Base-by-base conservation (phyloP, 2,329 filamentous ascomycete species). In the Dendryphion nanum region DNA sequence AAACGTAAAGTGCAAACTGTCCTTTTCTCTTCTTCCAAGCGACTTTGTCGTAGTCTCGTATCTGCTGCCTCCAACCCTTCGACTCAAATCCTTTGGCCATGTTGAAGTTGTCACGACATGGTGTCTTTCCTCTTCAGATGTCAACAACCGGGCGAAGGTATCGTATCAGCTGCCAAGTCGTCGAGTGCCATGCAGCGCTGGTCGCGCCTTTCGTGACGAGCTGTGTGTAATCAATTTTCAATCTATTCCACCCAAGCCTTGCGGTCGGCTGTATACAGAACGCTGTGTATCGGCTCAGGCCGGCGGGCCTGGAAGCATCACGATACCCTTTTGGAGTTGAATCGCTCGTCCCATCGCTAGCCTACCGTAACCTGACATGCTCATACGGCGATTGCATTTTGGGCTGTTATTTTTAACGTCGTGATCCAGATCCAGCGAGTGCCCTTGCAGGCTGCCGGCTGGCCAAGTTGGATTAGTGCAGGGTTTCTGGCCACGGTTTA, bases 141-240 rank as follows among this genome's bases (percentile, higher is more conserved):
- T 26, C 23, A 26, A 26, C 23, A 26, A 10, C 23, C n/a, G n/a
- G 23, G 10, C 23, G n/a, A 10, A 3, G 23, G 10, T 8, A 10
- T n/a, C n/a, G 10, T 26, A n/a, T 26, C 23, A 26, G 23, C 23
- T 8, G 10, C 23, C 10, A 8, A 26, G 23, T 26, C 23, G 10
- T 26, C 23, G n/a, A n/a, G 10, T 10, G 23, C 23, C n/a, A 26
- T 26, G 23, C 37, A 42, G 49, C 41, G 34, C 35, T 35, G 26
- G 41, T 19, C 36, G 40, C 29, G 40, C 44, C 37, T 44, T 50
- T 45, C 37, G 41, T 51, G 48, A 53, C 45, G 49, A 50, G 47
- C 49, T 39, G 44, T 45, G 31, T 47, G 50, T 45, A 63, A 64
- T 63, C 51, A 63, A 62, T 34, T 38, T 42, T 44, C 55, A 64